Evolutionary conservation across 176 grass and related monocot species (phyloP), one percentile per base, ranked within the genome.

Genomic region (Oryza coarctata): DNA sequence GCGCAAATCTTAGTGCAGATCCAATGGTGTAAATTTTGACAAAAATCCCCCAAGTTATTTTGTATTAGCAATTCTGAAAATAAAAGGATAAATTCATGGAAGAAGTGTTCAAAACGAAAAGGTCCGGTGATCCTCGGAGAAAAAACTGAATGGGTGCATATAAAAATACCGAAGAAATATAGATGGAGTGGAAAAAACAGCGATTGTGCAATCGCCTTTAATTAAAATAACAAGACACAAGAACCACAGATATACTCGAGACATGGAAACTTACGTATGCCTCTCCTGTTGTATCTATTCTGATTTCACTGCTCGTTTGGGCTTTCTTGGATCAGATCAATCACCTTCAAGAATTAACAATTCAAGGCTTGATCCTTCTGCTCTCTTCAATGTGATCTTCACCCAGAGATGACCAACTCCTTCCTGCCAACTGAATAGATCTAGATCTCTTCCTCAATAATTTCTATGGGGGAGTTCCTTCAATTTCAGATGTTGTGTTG

Each of bases 211-310:
- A 22, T 15, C 15, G 14, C 3, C 44, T 15, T 47, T 1, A 43
- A 45, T 45, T 13, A 13, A 45, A 15, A 14, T 45, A 45, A 4
- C 12, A 13, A 18, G 3, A 55, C 4, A 52, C 0, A 52, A 52
- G 0, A 7, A 18, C 3, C 4, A 52, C 49, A 52, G 17, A 50
- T 50, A 4, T 20, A 5, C 45, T 18, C 18, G 49, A 20, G 50
- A 55, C 12, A 55, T 60, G 4, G 43, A 74, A 50, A 76, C 63
- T 70, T 84, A 84, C 82, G 30, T 23, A n/a, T 65, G 70, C 23
- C 32, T 30, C 44, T 36, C 20, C 14, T 64, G n/a, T 72, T 33
- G 26, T 65, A 39, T 1, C 14, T 75, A 39, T 75, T 41, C 13
- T 13, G 43, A 44, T 40, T 39, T 39, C 68, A 78, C 33, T 70